phyloP scores from a whole-genome alignment of 2,329 filamentous ascomycete genomes.

The Aspergillus aculeatinus region DNA sequence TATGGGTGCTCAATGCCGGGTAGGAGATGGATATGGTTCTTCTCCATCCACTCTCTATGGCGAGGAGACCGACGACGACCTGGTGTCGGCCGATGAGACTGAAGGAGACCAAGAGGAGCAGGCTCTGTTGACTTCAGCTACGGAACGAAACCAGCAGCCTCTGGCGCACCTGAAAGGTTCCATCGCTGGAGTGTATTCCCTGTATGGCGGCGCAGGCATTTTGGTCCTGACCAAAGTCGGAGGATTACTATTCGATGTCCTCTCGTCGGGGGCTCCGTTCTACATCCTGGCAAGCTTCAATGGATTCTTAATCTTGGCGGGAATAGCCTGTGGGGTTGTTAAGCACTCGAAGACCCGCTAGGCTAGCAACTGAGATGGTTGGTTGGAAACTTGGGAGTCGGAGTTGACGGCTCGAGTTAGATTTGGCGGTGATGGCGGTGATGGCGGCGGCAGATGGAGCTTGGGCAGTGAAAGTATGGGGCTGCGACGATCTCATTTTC shows the following conservation, averaged over 20 bases:
- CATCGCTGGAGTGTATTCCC: constrained; percentile 90
- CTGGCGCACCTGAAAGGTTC: constrained; percentile 76
- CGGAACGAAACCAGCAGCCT: constrained; percentile 29
- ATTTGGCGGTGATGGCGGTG: not conserved
- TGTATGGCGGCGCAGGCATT: constrained; percentile 87
- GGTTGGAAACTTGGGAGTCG: not conserved
- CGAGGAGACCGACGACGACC: constrained; percentile 6
- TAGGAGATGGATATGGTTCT: not conserved
- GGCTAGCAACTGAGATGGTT: not conserved
- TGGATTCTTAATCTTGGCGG: constrained; percentile 58
- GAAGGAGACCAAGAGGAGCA: constrained; percentile 27
- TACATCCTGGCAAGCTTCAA: constrained; percentile 95
- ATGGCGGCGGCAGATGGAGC: not conserved
- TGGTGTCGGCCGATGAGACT: not conserved
- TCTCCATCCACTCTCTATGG: not conserved
- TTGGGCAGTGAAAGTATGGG: not conserved
- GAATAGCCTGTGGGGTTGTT: constrained; percentile 30
- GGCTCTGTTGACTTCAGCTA: constrained; percentile 28
- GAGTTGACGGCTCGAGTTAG: not conserved
- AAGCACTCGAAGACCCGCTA: constrained; percentile 9
- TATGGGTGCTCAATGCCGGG: constrained; percentile 17
- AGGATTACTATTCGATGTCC: constrained; percentile 77
- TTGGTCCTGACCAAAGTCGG: constrained; percentile 88
- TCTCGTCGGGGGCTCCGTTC: constrained; percentile 77
- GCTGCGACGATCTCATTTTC: not conserved